These are phyloP conservation scores for Thamnidium elegans DNA, from an alignment of 192 early-diverging fungal species.

Conservation along the genomic window DNA sequence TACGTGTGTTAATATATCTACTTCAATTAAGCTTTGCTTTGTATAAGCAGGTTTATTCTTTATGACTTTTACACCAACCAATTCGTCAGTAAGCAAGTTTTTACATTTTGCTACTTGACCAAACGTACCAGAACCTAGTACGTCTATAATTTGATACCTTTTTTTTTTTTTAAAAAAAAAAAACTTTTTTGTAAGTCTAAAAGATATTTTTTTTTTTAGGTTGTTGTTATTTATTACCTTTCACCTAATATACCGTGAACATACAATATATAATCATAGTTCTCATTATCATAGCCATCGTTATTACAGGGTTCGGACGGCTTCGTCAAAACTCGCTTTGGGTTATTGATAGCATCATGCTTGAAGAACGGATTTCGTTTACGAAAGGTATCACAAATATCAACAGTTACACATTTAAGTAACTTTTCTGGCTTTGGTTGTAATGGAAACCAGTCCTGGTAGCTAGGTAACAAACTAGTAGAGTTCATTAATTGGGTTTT, in stretches of 20 bases:
- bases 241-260: conserved; percentile 90
- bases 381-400: conserved; percentile 21
- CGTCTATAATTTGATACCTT: conserved; percentile 88
- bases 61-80: conserved; percentile 94
- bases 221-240: background rate
- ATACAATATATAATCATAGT: conserved; percentile 95
- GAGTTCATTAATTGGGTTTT: no score
- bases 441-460: background rate
- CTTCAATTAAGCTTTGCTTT: conserved; percentile 95
- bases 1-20: conserved; percentile 85
- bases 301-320: conserved; percentile 85
- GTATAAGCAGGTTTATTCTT: conserved; percentile 98
- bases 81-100: conserved; percentile 81
- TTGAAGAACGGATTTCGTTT: conserved; percentile 66
- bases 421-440: background rate
- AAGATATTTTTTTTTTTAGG: background rate
- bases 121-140: conserved; percentile 95
- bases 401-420: conserved; percentile 15
- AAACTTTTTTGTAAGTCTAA: no score
- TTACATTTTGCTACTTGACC: conserved; percentile 96
- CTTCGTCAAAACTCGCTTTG: conserved; percentile 90
- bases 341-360: conserved; percentile 78
- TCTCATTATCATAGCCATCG: conserved; percentile 89
- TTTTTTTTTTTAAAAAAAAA: background rate
- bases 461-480: background rate